Evolutionary conservation across 257 asterid species (phyloP), one percentile per base, ranked within the genome.

Genomic region (Solanum pinnatisectum): DNA sequence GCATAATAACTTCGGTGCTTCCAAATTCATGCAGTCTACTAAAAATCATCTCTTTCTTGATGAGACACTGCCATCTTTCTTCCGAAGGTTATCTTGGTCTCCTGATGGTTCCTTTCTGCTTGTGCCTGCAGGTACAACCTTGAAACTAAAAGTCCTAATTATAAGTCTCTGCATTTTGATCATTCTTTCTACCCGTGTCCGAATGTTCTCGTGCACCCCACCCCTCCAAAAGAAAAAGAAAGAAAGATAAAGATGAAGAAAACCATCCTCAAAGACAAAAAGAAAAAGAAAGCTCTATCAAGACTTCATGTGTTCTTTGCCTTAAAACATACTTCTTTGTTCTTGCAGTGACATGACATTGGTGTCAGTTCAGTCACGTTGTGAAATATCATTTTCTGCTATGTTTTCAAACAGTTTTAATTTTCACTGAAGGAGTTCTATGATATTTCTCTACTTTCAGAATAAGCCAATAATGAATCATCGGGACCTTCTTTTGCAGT

Each of bases 11-110:
- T 88, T 85, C 77, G n/a, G 84, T 12, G 39, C 71, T 77, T 87
- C 42, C 42, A 18, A 67, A 88, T 67, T 88, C 89, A 60, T 94
- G 91, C 95, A 96, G 99, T 92, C 98, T 86, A 86, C 92, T 52
- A 95, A 91, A 91, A 93, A 93, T 94, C 95, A 96, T 95, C 94
- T 97, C 86, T 97, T 97, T 88, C 98, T 93, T 90, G 99, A 97
- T 83, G 99, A 97, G 94, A 97, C 99, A 7, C 92, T 97, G 76
- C 98, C 99, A 23, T 97, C 99, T 49, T 97, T 97, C 92, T 97
- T 96, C 87, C 95, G 99, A 91, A 95, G 99, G 92, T 93, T 97
- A 91, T 95, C 95, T 77, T 97, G 99, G 99, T 95, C 99, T 36
- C 98, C 98, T 42, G 99, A 97, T 92, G 99, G 99, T 84, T 94